Base-by-base conservation (phyloP, 2,329 filamentous ascomycete species). In the Teratosphaeriaceae sp. region DNA sequence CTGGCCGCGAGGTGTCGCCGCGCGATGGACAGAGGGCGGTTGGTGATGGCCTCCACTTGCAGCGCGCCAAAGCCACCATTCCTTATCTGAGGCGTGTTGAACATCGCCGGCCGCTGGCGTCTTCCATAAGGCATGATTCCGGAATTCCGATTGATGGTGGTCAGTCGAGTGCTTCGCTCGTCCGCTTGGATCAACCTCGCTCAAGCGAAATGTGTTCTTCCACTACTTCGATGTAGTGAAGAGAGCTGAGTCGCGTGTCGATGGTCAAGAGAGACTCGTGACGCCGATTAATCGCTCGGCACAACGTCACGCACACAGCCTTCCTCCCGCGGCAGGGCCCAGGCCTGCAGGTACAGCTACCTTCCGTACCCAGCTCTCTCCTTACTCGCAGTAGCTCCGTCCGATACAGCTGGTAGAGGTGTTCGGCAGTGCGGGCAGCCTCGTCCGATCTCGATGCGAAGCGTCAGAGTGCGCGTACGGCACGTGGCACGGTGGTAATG, bases 41-140 rank as follows among this genome's bases (percentile, higher is more conserved):
- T 61, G 4, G 59, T 59, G 42, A 60, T 43, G 5, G 59, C 58
- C 47, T 62, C 59, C 34, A 62, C 57, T 46, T 62, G 59, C 3
- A 62, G 47, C 8, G 55, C 58, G 9, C 59, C 59, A 38, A 62
- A 61, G 36, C 59, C 59, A 36, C 58, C 59, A 15, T 53, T 61
- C 33, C 58, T 52, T 44, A 62, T 61, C 20, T 52, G 49, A 5
- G 59, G 59, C 1, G 59, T 62, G 52, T 61, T 61, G 52, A 60
- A 62, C 56, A 62, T 60, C 5, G 57, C 58, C 29, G 57, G 47
- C 31, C 55, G 51, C 35, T 11, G 15, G n/a, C n/a, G n/a, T 19
- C 18, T 19, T 11, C 37, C 23, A 3, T 22, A 12, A 29, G 37
- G 23, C 23, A 34, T 34, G 18, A 18, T 19, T 34, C 15, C 6